Conservation (phyloP, 2,329 filamentous ascomycete species). For the Paracoccidioides brasiliensis region DNA sequence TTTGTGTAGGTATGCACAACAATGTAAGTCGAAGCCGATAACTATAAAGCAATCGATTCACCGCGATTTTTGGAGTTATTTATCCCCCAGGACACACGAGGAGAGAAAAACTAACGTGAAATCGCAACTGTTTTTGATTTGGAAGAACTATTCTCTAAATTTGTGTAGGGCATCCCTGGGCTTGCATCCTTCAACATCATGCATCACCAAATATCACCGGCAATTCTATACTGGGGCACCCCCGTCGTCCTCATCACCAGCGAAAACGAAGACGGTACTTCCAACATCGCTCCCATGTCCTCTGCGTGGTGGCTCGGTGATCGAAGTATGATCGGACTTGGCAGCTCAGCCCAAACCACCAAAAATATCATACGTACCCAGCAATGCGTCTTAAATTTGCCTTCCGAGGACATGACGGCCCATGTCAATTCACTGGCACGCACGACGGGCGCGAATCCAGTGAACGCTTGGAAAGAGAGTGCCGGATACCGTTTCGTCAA, state of each 20-base stretch:
- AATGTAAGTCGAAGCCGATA: too few relatives aligned
- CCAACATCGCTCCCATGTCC: constrained; percentile 1
- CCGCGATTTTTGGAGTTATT: too few relatives aligned
- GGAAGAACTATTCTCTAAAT: too few relatives aligned
- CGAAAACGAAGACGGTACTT: background rate
- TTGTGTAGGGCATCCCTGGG: too few relatives aligned
- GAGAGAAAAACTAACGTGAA: too few relatives aligned
- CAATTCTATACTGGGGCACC: constrained; percentile 1
- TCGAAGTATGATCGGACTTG: constrained; percentile 1
- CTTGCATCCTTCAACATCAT: background rate
- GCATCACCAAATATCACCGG: constrained; percentile 1
- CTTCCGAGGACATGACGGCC: constrained; percentile 23
- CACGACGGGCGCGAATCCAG: constrained; percentile 24
- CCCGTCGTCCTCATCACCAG: constrained; percentile 1
- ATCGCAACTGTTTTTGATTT: too few relatives aligned
- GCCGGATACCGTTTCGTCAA: background rate
- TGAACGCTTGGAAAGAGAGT: constrained; percentile 6
- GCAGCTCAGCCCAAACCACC: background rate
- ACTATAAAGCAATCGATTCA: too few relatives aligned
- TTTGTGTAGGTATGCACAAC: background rate
- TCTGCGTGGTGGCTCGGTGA: background rate
- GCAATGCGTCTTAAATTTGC: constrained; percentile 34
- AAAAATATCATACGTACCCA: constrained; percentile 42
- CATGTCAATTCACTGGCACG: constrained; percentile 27
- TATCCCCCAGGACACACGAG: too few relatives aligned